Conservation (phyloP, 148 eudicot species). For the Heliamphora exappendiculata region DNA sequence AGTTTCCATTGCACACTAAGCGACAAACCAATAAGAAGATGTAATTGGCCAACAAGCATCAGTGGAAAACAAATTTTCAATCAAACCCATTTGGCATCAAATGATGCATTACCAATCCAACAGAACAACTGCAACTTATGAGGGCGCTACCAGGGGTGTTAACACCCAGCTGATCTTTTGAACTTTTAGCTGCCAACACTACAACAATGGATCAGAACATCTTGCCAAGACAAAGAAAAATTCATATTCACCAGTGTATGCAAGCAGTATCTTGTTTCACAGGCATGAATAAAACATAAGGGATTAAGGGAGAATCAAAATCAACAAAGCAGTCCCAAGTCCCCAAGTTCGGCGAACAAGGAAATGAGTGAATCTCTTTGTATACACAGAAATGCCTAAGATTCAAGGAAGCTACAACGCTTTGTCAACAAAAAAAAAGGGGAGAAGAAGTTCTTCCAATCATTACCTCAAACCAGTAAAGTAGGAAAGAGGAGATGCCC, state of each 20-base stretch:
- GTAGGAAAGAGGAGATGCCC: background rate
- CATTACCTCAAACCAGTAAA: background rate
- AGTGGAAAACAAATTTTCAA: background rate
- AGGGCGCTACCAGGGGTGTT: background rate
- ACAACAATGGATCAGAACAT: background rate
- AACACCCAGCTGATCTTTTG: background rate
- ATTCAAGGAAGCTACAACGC: background rate
- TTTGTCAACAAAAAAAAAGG: background rate
- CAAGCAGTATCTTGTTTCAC: background rate
- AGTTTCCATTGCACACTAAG: background rate
- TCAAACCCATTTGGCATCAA: background rate
- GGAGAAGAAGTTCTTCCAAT: background rate
- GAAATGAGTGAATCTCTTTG: background rate
- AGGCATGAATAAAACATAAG: background rate
- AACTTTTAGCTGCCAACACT: too few species aligned
- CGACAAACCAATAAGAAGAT: background rate
- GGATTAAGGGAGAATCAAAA: background rate
- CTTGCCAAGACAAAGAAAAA: background rate
- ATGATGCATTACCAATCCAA: background rate
- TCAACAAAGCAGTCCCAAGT: too few species aligned
- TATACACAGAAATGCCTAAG: background rate
- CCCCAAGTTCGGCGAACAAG: background rate
- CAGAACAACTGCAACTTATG: background rate
- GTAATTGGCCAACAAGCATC: background rate
- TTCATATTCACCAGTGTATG: background rate